Evolutionary conservation across 805 yeast genomes (phyloP).

Genomic region (Schwanniomyces polymorphus): DNA sequence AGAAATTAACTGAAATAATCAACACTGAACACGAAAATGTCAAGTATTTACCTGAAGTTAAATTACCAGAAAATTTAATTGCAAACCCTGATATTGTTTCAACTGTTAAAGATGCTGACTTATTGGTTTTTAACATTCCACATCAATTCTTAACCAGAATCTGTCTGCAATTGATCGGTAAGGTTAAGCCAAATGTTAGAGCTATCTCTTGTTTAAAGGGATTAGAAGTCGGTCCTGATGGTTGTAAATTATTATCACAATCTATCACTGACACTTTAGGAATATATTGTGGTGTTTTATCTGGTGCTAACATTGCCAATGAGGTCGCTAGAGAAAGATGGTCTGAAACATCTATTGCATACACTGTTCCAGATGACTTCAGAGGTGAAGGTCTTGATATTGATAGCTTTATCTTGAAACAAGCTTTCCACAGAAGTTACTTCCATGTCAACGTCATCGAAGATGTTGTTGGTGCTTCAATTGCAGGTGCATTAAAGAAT

Average conservation of each 20-base stretch:
- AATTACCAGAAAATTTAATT: slow-evolving; percentile 39
- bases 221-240: slow-evolving; percentile 42
- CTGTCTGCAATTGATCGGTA: slow-evolving; percentile 39
- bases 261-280: slow-evolving; percentile 45
- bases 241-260: slow-evolving; percentile 45
- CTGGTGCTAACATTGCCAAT: slow-evolving; percentile 50
- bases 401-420: slow-evolving; percentile 38
- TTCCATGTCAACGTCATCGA: slow-evolving; percentile 47
- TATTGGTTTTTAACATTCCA: slow-evolving; percentile 45
- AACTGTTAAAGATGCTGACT: slow-evolving; percentile 41
- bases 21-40: slow-evolving; percentile 45
- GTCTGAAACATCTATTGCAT: slow-evolving; percentile 49
- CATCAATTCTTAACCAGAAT: slow-evolving; percentile 45
- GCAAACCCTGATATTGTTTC: slow-evolving; percentile 41
- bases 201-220: slow-evolving; percentile 49
- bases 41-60: slow-evolving; percentile 44
- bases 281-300: slow-evolving; percentile 43
- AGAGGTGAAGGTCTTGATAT: slow-evolving; percentile 43
- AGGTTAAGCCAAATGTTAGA: slow-evolving; percentile 35
- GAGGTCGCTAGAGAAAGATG: slow-evolving; percentile 48
- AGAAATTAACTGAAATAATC: slow-evolving; percentile 43
- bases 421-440: slow-evolving; percentile 46
- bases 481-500: slow-evolving; percentile 49
- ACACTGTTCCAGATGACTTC: slow-evolving; percentile 38
- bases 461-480: slow-evolving; percentile 47